Base-by-base conservation (phyloP, 192 early-diverging fungal species). In the Coemansia sp. region DNA sequence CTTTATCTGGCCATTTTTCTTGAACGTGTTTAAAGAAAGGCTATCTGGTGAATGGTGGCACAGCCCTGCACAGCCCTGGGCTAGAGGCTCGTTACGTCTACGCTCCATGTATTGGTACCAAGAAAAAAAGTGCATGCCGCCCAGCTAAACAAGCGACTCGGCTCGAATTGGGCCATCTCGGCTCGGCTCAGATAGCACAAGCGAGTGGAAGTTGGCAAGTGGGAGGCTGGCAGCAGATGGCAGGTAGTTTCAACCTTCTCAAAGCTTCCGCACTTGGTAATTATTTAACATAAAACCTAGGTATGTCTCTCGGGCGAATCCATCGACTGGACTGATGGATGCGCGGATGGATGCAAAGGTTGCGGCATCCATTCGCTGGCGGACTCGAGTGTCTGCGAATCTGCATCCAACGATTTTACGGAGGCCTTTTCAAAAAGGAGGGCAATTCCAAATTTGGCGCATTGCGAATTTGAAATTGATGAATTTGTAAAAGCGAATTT, bases 331-430 rank as follows among this genome's bases (percentile, higher is more conserved):
- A 51, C 24, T 23, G 14, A 55, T 55, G 51, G 51, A 55, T 55
- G 1, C 40, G 40, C 20, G 28, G 28, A 34, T 34, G 61, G 18
- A 26, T 26, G 26, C 36, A 1, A 16, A 31, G 3, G 26, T n/a
- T 13, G 16, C 5, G 43, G 65, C 36, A 67, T 67, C 65, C 65
- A 67, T 67, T 26, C 51, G 5, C 26, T 40, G 59, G 55, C 65
- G 59, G 33, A 45, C 13, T 24, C 18, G 31, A 11, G 53, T 18
- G 26, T 33, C 10, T 34, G 34, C 13, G 33, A n/a, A 48, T 63
- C 13, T 40, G 39, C 43, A 46, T 46, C 43, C 43, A 46, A 46
- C 43, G 43, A 46, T 46, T 20, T 28, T 28, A 38, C 20, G 13
- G 40, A 13, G 18, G 8, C 18, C 18, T 21, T 46, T 8, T n/a